phyloP scores from a whole-genome alignment of 75 land plant genomes.

The Isoetes taiwanensis region DNA sequence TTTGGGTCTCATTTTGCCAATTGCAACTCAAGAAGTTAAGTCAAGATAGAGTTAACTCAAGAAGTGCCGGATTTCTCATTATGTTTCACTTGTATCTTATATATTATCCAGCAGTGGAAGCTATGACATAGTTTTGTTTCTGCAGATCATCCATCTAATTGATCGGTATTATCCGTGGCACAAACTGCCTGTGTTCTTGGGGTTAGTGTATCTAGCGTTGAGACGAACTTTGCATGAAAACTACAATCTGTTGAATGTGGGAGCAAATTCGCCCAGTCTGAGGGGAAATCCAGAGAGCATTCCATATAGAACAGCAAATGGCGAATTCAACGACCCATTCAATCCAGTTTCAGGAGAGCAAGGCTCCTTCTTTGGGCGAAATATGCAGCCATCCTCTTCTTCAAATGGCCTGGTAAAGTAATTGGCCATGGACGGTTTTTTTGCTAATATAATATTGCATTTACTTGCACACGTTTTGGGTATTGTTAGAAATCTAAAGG shows the following conservation, averaged over 20 bases:
- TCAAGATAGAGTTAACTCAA: too few species aligned
- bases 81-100: too few species aligned
- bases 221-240: constrained; percentile 39
- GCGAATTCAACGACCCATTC: constrained; percentile 25
- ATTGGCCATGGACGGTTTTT: too few species aligned
- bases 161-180: constrained; percentile 40
- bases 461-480: too few species aligned
- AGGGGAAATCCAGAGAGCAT: constrained; percentile 1
- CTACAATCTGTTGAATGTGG: constrained; percentile 43
- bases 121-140: too few species aligned
- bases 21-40: too few species aligned
- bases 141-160: constrained; percentile 37
- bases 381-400: constrained; percentile 38
- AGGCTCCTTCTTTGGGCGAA: constrained; percentile 41
- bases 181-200: constrained; percentile 37
- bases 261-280: neutral
- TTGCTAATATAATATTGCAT: too few species aligned
- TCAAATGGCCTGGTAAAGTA: too few species aligned
- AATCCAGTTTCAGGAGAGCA: constrained; percentile 16
- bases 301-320: constrained; percentile 31
- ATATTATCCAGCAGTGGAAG: too few species aligned
- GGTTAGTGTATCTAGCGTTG: constrained; percentile 33
- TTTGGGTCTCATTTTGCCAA: too few species aligned
- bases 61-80: too few species aligned
- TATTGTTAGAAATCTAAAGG: too few species aligned